A percentile compares a stretch with the other conserved stretches of the same genome.
These are phyloP conservation scores for Malassezia pachydermatis DNA, from an alignment of 1,284 basidiomycete genomes.

Conservation along the genomic window DNA sequence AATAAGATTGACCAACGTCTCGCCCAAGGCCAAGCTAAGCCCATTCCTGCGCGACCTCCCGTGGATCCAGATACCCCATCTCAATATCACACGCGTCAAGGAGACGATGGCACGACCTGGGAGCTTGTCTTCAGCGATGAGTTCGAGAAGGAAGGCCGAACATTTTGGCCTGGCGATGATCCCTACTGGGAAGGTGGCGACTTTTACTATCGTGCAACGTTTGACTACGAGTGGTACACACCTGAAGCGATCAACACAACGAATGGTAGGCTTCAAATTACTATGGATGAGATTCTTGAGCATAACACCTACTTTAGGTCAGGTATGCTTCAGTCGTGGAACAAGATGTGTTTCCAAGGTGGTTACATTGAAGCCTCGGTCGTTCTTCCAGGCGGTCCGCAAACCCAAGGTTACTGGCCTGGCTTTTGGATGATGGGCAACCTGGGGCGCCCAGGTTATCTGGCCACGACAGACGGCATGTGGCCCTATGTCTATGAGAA, in stretches of 20 bases:
- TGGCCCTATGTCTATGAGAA: conserved; percentile 50
- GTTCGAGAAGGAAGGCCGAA: conserved; percentile 59
- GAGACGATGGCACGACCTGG: conserved; percentile 19
- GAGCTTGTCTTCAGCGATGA: conserved; percentile 66
- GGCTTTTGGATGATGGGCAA: conserved; percentile 45
- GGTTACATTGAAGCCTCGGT: conserved; percentile 42
- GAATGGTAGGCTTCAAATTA: conserved; percentile 29
- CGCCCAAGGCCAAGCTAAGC: not conserved
- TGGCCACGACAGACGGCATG: conserved; percentile 41
- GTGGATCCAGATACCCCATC: conserved; percentile 34
- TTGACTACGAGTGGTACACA: conserved; percentile 48
- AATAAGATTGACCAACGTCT: conserved; percentile 6
- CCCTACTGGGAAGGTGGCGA: conserved; percentile 46
- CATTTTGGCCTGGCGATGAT: conserved; percentile 50
- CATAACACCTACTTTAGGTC: conserved; percentile 44
- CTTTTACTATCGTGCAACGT: conserved; percentile 44
- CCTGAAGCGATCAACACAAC: conserved; percentile 42
- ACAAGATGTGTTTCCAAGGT: conserved; percentile 48
- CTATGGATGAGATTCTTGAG: conserved; percentile 26
- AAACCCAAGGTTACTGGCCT: conserved; percentile 52
- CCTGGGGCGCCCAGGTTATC: conserved; percentile 42
- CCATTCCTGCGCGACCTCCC: conserved; percentile 15
- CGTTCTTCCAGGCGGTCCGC: conserved; percentile 29
- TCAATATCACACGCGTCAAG: conserved; percentile 20
- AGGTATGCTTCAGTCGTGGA: conserved; percentile 47